Base-by-base conservation (phyloP, 2,329 filamentous ascomycete genomes). In the Cyclaneusma minus region DNA sequence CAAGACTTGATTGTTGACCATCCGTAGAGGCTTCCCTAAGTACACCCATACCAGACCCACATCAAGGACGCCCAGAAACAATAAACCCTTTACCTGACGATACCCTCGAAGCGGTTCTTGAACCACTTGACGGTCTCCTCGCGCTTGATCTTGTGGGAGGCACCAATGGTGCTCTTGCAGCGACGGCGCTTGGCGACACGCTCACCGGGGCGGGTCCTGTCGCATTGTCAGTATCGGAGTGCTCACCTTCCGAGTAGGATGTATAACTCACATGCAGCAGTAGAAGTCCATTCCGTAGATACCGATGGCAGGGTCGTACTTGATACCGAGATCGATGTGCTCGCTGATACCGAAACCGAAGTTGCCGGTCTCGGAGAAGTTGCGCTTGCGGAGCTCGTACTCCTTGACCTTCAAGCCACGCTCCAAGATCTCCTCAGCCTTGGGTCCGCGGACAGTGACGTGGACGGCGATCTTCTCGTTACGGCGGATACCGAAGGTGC, bases 251-350 rank as follows among this genome's bases (percentile, higher is more conserved):
- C n/a, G n/a, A n/a, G n/a, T n/a, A n/a, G n/a, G n/a, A n/a, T n/a
- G n/a, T n/a, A n/a, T n/a, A 27, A 67, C 68, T 61, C 50, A 73
- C 89, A 98, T 98, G 83, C 87, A 95, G 81, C 78, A 85, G 80
- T 94, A 98, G 68, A 98, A 98, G 68, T 98, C 89, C 89, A 98
- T 98, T 60, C 89, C 85, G 72, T 93, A 94, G 61, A 94, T 94
- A 76, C 85, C 85, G 49, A 94, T 94, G 41, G 72, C 79, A 42
- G 85, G 85, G 68, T 94, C 85, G 70, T 94, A 94, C 78, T 98
- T 98, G 82, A 98, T 98, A 55, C 89, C 89, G 52, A 98, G 73
- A 74, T 98, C 89, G 64, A 98, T 98, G 80, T 98, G 89, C 70
- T 98, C 89, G 68, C 72, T 84, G 71, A 98, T 98, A 70, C 89